Conservation (phyloP, 2,329 filamentous ascomycete genomes). For the Colletotrichum musae region DNA sequence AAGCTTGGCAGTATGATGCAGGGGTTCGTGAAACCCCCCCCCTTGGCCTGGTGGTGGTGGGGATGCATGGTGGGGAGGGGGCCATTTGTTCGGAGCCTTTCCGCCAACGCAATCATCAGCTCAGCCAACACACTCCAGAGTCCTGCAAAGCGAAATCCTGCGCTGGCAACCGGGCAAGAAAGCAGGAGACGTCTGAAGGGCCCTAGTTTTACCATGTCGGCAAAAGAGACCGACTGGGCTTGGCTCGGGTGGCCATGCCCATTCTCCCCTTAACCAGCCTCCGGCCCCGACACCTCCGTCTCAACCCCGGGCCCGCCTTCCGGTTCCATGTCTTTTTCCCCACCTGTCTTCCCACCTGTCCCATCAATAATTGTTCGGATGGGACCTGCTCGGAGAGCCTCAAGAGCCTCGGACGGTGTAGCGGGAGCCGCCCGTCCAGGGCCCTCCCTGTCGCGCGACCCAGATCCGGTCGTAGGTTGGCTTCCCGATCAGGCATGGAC, state of each 20-base stretch:
- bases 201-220: too few relatives aligned
- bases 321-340: neutral
- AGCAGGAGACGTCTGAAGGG: too few relatives aligned
- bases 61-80: neutral
- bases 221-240: constrained; percentile 3
- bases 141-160: neutral
- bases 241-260: neutral
- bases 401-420: constrained; percentile 23
- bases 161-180: too few relatives aligned
- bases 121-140: constrained; percentile 1
- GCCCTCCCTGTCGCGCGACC: constrained; percentile 20
- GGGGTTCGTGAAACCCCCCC: constrained; percentile 40
- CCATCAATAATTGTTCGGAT: neutral
- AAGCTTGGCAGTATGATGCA: constrained; percentile 40
- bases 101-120: constrained; percentile 16
- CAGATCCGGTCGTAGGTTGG: constrained; percentile 17
- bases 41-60: constrained; percentile 19
- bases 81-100: constrained; percentile 24
- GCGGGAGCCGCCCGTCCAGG: constrained; percentile 13
- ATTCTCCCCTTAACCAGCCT: constrained; percentile 3
- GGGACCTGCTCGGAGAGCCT: neutral
- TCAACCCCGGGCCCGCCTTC: constrained; percentile 19
- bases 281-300: constrained; percentile 16
- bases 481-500: constrained; percentile 24
- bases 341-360: neutral